phyloP scores from a whole-genome alignment of 2,329 filamentous ascomycete genomes.

The Madurella fahalii region DNA sequence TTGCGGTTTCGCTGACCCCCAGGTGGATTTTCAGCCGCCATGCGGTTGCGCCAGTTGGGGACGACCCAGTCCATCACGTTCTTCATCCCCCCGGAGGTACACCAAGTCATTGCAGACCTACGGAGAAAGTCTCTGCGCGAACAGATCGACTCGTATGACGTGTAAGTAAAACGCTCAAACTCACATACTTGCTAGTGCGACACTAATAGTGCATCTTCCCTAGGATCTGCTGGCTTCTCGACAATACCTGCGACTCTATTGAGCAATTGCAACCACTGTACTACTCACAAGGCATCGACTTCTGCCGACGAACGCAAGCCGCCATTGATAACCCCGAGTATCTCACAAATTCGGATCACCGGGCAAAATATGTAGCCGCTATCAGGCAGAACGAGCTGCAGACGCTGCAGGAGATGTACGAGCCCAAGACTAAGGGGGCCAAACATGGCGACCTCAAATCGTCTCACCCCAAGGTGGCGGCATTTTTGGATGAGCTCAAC shows the following conservation, averaged over 20 bases:
- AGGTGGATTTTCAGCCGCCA: constrained; percentile 44
- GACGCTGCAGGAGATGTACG: constrained; percentile 56
- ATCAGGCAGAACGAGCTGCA: constrained; percentile 53
- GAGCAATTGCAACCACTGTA: constrained; percentile 58
- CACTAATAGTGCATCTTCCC: constrained; percentile 3
- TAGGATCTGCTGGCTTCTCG: constrained; percentile 55
- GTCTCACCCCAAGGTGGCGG: constrained; percentile 20
- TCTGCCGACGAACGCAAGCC: constrained; percentile 53
- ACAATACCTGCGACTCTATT: constrained; percentile 58
- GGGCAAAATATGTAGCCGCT: constrained; percentile 38
- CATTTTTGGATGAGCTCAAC: constrained; percentile 33
- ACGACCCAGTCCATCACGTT: constrained; percentile 54
- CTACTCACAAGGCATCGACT: constrained; percentile 57
- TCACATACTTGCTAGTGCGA: not conserved
- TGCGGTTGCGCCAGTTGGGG: constrained; percentile 58
- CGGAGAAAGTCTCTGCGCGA: constrained; percentile 29
- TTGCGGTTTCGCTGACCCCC: not conserved
- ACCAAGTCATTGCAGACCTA: constrained; percentile 55
- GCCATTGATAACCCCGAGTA: constrained; percentile 39
- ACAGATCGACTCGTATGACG: constrained; percentile 44
- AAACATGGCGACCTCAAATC: constrained; percentile 22
- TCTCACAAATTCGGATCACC: constrained; percentile 33
- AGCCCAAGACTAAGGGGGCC: constrained; percentile 22
- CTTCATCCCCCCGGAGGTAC: constrained; percentile 56
- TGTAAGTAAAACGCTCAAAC: constrained; percentile 28